Base-by-base conservation (phyloP, 2,329 filamentous ascomycete genomes). In the Colletotrichum sp. region DNA sequence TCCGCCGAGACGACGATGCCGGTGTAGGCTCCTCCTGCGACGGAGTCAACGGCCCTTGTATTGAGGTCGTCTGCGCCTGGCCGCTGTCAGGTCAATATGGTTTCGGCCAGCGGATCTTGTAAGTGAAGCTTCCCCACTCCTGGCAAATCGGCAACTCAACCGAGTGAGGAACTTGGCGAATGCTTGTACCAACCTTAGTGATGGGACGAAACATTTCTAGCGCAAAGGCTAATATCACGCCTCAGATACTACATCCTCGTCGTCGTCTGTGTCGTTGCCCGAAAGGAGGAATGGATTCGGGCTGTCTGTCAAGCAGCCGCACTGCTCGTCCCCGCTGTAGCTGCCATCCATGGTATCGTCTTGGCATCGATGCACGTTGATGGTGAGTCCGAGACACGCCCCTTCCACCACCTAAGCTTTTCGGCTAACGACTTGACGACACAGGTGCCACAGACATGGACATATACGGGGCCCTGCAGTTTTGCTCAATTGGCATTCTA, bases 381-480 rank as follows among this genome's bases (percentile, higher is more conserved):
- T 73, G 86, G 92, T 92, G 79, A 84, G 90, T 80, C 26, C 1
- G 52, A 16, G 30, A 28, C 21, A 18, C 28, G n/a, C 21, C 16
- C 55, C 15, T 18, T 8, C 8, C 10, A 8, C 5, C 8, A 26
- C 30, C 36, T n/a, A 26, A 21, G 21, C 21, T 49, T 13, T 13
- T 26, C 62, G 39, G 9, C 34, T 57, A 76, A 30, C 68, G 71
- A 68, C 18, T 32, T 8, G 10, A n/a, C 39, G 13, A 2, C 75
- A 28, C 72, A 93, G 92, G 85, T 68, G 92, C 90, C 16, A 88
- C 93, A 16, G 92, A 94, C 79, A 90, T 94, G 89, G 93, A 94
- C 78, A 86, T 94, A 5, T 94, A 90, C 72, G 93, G 93, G 2
- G 92, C 92, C 10, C 93, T 94, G 77, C 93, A 94, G 78, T 81